Conservation (phyloP, 371 early-diverging fungal genomes). For the Dinochytrium kinnereticum region DNA sequence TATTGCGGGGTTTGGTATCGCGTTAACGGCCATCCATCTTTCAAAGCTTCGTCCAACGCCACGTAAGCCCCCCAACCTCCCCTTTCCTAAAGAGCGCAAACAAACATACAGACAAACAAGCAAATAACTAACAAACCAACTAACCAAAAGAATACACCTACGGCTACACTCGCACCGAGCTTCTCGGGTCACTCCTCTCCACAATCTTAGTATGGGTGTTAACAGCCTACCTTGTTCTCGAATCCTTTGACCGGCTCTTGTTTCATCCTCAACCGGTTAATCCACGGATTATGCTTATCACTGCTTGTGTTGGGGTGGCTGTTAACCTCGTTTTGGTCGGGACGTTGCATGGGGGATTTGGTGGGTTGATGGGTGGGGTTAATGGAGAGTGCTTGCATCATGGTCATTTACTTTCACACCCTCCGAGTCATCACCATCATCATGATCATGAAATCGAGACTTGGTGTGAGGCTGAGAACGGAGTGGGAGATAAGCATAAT, state of each 20-base stretch:
- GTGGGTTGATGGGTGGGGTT: not conserved
- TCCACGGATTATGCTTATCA: constrained; percentile 72
- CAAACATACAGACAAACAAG: no score
- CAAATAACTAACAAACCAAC: no score
- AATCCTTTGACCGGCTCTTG: constrained; percentile 75
- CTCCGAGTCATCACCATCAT: not conserved
- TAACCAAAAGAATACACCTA: constrained; percentile 60
- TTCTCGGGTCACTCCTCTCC: constrained; percentile 81
- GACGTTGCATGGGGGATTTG: constrained; percentile 38
- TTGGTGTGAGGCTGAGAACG: not conserved
- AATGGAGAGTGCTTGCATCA: not conserved
- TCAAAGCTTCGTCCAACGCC: constrained; percentile 72
- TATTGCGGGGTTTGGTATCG: constrained; percentile 75
- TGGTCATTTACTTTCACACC: no score
- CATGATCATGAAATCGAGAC: not conserved
- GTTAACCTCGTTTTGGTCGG: constrained; percentile 73
- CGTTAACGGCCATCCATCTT: constrained; percentile 71
- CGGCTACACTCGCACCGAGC: constrained; percentile 86
- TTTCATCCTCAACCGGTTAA: constrained; percentile 72
- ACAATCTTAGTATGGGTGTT: constrained; percentile 81
- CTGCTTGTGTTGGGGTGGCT: constrained; percentile 64
- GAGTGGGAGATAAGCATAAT: not conserved
- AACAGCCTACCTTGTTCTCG: constrained; percentile 72
- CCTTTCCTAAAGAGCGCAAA: not conserved
- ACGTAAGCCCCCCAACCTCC: not conserved